Evolutionary conservation across 202 grass and related monocot species (phyloP), one percentile per base, ranked within the genome.

Genomic region (Digitaria exilis): DNA sequence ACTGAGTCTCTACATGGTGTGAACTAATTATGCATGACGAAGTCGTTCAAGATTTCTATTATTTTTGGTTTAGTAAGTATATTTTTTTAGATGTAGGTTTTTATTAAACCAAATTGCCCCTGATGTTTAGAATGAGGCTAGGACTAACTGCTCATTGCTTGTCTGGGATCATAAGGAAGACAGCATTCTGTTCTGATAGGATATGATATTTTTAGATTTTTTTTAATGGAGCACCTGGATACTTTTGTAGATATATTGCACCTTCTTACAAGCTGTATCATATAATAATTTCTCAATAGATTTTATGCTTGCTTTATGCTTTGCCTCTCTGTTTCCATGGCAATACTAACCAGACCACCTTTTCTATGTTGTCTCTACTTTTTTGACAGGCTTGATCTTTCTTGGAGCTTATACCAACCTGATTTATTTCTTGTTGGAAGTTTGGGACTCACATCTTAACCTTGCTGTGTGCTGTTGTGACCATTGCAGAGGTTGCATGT

Each of bases 381-480:
- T 97, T 92, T 92, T 91, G 86, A 80, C 96, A 99, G 96, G 91
- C 91, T 80, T 94, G 82, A 90, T 84, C 89, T 98, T 89, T 93
- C 85, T 92, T 90, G 96, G 91, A 93, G 96, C 93, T 96, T 88
- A 90, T 84, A 78, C 84, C 81, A 64, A 87, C 84, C 83, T 94
- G 88, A 91, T 92, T 98, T 91, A 87, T 88, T 92, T 92, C 85
- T 86, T 93, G 76, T 95, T 92, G 89, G 89, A 98, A 93, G 89
- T 96, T 99, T 94, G 87, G 93, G 84, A 89, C 92, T 92, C 91
- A 96, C 87, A 90, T 91, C 90, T 96, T 97, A 90, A 90, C 88
- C 88, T 90, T 90, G 88, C 75, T 87, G 70, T 87, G 70, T 90
- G 84, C 69, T 87, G 80, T 90, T 89, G 65, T 89, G 83, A 83